phyloP scores from a whole-genome alignment of 176 grass and related monocot genomes.

The Triticum dicoccoides region DNA sequence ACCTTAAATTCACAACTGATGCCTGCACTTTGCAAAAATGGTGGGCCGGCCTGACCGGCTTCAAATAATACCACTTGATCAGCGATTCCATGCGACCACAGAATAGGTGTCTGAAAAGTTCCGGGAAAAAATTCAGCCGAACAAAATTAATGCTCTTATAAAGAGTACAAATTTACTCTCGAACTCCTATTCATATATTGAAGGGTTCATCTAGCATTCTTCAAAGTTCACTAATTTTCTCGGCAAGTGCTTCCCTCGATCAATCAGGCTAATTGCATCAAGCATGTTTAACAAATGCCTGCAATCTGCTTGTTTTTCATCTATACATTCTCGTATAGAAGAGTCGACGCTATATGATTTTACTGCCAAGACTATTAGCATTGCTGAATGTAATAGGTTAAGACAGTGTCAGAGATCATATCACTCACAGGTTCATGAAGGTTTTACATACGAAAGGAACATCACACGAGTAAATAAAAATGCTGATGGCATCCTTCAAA shows the following conservation, averaged over 20 bases:
- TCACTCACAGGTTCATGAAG: background rate
- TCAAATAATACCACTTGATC: constrained; percentile 71
- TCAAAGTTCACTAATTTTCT: background rate
- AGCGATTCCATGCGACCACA: constrained; percentile 89
- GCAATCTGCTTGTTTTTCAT: background rate
- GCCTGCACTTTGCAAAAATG: constrained; percentile 71
- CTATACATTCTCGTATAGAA: background rate
- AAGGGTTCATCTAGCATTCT: background rate
- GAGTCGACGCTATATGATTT: background rate
- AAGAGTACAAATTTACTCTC: background rate
- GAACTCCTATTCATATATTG: background rate
- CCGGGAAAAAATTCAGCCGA: background rate
- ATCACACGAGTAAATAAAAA: background rate
- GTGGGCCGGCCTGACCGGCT: constrained; percentile 73
- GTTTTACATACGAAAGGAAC: background rate
- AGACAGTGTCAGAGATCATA: background rate
- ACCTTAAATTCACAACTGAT: constrained; percentile 87
- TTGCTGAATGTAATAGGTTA: background rate
- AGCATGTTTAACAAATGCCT: background rate
- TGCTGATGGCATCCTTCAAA: background rate
- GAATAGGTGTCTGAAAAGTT: constrained; percentile 68
- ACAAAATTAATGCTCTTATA: background rate
- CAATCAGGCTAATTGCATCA: background rate
- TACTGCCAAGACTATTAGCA: background rate
- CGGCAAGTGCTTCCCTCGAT: background rate